Percentiles rank a stretch among this genome's conserved stretches.
Conservation (phyloP, 148 eudicot species). For the Linanthus parryae region DNA sequence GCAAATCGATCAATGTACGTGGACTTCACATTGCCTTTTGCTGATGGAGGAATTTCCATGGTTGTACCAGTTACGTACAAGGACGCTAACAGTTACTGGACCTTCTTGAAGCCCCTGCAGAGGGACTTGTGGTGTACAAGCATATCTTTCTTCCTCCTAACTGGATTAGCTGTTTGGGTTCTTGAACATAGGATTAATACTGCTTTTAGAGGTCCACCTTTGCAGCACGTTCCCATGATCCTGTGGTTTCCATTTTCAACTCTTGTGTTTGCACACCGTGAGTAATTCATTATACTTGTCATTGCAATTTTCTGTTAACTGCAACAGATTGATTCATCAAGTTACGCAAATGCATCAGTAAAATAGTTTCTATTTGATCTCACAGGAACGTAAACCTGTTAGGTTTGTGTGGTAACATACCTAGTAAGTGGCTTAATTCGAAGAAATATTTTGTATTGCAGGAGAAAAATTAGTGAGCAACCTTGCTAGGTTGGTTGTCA, state of each 20-base stretch:
- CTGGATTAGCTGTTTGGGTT: conserved; percentile 24
- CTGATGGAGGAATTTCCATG: conserved; percentile 21
- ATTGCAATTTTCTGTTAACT: not conserved
- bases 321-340: not conserved
- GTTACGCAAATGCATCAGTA: not conserved
- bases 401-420: too few relatives aligned
- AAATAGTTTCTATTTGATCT: not conserved
- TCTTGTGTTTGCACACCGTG: conserved; percentile 23
- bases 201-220: conserved; percentile 16
- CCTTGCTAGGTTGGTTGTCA: conserved; percentile 12
- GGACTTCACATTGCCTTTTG: conserved; percentile 28
- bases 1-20: conserved; percentile 1
- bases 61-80: conserved; percentile 15
- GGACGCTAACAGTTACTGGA: conserved; percentile 5
- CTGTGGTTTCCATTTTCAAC: conserved; percentile 21
- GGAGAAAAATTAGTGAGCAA: conserved; percentile 14
- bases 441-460: not conserved
- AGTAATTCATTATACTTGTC: not conserved
- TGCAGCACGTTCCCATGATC: conserved; percentile 21
- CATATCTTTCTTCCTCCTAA: conserved; percentile 12
- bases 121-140: conserved; percentile 18
- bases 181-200: conserved; percentile 15
- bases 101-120: conserved; percentile 19
- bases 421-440: too few relatives aligned
- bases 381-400: not conserved